Evolutionary conservation across 176 grass and related monocot genomes (phyloP), one percentile per base, ranked within the genome.

Genomic region (Eremochloa ophiuroides): DNA sequence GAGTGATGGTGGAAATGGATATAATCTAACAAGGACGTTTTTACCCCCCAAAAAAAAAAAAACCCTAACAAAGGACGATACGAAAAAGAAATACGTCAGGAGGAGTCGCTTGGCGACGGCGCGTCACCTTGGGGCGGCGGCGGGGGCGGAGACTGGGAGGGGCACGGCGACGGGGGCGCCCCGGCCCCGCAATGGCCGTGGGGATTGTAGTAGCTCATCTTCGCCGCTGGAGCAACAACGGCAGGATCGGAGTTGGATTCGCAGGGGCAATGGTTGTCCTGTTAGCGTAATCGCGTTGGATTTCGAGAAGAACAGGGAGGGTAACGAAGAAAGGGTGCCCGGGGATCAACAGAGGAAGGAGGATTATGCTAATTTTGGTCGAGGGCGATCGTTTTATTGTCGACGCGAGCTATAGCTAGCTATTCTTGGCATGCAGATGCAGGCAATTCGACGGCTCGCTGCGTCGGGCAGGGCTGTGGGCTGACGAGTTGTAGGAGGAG

Each of bases 131-230:
- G 69, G 8, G 69, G 69, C 25, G 69, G 41, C 15, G 42, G 12
- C 42, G 42, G 42, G 42, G 42, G 8, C 23, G 59, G 59, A 6
- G 26, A 29, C 26, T 26, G 27, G 10, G 23, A 27, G 10, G 10
- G 69, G 25, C 41, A 46, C 25, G 69, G 8, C 15, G 69, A 66
- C 37, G 82, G 79, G 1, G 88, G 70, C n/a, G 79, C 83, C 53
- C 82, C 88, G 78, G 68, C 85, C n/a, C n/a, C n/a, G n/a, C n/a
- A n/a, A 42, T 77, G 79, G 62, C 79, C 74, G 28, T 87, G 87
- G 23, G 87, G 87, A 59, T 86, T 89, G 85, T 91, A 69, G 83
- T 94, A 91, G 88, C 88, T 94, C 88, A 94, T 93, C 81, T 22
- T 28, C 74, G 18, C 37, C 13, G 16, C 22, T 41, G 22, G 22